A percentile compares a stretch with the other conserved stretches of the same genome.
Evolutionary conservation across 371 early-diverging fungal species (phyloP).

Genomic region (Dichotomocladium elegans): DNA sequence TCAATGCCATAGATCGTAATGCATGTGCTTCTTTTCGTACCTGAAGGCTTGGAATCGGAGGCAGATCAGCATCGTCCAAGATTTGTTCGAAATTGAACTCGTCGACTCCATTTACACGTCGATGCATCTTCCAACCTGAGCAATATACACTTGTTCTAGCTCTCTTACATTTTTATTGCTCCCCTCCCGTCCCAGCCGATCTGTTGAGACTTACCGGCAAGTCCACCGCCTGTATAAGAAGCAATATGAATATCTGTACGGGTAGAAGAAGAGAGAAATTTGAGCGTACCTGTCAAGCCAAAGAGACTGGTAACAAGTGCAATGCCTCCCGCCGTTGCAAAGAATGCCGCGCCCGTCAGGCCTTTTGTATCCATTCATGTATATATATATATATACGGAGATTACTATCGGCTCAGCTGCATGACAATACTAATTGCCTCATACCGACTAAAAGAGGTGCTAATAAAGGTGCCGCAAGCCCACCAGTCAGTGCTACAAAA

Average conservation of each 20-base stretch:
- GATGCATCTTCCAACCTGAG: conserved; percentile 50
- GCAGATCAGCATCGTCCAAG: conserved; percentile 46
- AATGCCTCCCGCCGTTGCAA: conserved; percentile 60
- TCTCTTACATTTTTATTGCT: not conserved
- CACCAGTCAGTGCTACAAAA: conserved; percentile 57
- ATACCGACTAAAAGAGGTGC: conserved; percentile 50
- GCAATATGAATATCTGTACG: no score
- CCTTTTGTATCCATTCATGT: conserved; percentile 25
- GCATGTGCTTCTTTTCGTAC: conserved; percentile 23
- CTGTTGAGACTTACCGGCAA: conserved; percentile 45
- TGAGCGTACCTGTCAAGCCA: conserved; percentile 49
- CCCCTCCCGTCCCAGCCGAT: not conserved
- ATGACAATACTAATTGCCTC: not conserved
- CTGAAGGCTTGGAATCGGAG: conserved; percentile 57
- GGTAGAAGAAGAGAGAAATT: no score
- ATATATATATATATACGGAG: not conserved
- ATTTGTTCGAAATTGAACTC: conserved; percentile 60
- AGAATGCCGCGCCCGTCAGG: conserved; percentile 55
- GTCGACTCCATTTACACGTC: conserved; percentile 47
- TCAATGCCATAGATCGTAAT: not conserved
- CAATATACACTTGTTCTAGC: no score
- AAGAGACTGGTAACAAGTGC: conserved; percentile 61
- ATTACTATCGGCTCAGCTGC: not conserved
- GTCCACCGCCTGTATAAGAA: conserved; percentile 59
- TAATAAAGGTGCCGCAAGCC: conserved; percentile 64